Evolutionary conservation across 257 asterid genomes (phyloP).

Genomic region (Primulina huaijiensis): DNA sequence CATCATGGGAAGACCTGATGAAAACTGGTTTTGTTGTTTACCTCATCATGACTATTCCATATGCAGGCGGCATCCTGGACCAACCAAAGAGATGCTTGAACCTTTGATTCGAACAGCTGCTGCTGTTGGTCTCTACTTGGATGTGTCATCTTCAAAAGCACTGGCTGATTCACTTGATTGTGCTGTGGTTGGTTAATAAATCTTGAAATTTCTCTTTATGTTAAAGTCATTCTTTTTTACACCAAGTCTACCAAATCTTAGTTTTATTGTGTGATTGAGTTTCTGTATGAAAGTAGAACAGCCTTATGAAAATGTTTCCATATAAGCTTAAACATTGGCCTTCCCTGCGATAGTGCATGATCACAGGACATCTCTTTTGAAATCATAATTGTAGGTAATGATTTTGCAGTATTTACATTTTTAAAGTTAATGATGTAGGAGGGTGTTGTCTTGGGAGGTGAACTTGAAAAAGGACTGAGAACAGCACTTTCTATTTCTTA

Average conservation of each 20-base stretch:
- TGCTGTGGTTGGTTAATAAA: constrained; percentile 72
- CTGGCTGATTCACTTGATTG: constrained; percentile 95
- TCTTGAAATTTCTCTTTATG: constrained; percentile 23
- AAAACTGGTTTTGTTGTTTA: constrained; percentile 17
- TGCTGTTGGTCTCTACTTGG: constrained; percentile 81
- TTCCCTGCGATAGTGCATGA: not conserved
- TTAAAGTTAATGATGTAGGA: not conserved
- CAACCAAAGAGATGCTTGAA: constrained; percentile 98
- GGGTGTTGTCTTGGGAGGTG: not conserved
- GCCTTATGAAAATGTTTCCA: not conserved
- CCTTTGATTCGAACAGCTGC: constrained; percentile 90
- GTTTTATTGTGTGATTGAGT: not conserved
- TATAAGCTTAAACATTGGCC: not conserved
- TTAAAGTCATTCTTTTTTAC: constrained; percentile 3
- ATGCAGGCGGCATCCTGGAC: constrained; percentile 94
- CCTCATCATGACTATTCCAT: constrained; percentile 23
- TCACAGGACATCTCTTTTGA: not conserved
- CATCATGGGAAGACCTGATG: constrained; percentile 2
- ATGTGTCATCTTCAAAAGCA: constrained; percentile 89
- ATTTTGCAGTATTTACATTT: not conserved
- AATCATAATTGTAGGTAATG: not conserved
- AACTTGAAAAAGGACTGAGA: not conserved
- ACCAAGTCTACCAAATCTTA: not conserved
- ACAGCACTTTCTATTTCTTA: not conserved
- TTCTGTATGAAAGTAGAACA: not conserved